Conservation (phyloP, 2,329 filamentous ascomycete species). For the Emmonsia crescens region DNA sequence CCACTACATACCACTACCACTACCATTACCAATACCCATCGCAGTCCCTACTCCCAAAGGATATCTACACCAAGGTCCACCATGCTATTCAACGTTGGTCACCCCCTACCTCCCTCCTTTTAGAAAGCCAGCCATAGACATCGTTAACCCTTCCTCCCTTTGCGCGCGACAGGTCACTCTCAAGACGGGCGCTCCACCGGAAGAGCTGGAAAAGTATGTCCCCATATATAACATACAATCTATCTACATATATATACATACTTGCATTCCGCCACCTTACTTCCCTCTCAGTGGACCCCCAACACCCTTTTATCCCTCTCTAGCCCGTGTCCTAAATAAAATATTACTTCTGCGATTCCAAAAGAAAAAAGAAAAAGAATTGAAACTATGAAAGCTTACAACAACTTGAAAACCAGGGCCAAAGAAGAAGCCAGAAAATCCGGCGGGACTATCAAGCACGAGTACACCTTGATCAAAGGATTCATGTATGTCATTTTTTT, state of each 20-base stretch:
- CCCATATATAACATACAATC: neutral
- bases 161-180: constrained; percentile 56
- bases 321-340: constrained; percentile 7
- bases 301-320: neutral
- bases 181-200: constrained; percentile 56
- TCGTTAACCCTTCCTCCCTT: neutral
- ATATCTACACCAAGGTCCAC: neutral
- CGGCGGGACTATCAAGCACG: constrained; percentile 73
- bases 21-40: neutral
- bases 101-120: neutral
- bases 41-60: neutral
- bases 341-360: neutral
- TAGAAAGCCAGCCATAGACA: neutral
- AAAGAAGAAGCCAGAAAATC: constrained; percentile 65
- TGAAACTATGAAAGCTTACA: too few species aligned
- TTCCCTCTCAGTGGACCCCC: too few species aligned
- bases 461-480: constrained; percentile 80
- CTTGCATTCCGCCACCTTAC: neutral
- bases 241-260: neutral
- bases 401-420: constrained; percentile 41
- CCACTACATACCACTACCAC: too few species aligned
- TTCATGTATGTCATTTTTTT: constrained; percentile 55
- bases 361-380: too few species aligned
- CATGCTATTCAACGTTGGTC: constrained; percentile 14
- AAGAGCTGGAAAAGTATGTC: constrained; percentile 57